Base-by-base conservation (phyloP, 2,329 filamentous ascomycete species). In the Fusarium nygamai region DNA sequence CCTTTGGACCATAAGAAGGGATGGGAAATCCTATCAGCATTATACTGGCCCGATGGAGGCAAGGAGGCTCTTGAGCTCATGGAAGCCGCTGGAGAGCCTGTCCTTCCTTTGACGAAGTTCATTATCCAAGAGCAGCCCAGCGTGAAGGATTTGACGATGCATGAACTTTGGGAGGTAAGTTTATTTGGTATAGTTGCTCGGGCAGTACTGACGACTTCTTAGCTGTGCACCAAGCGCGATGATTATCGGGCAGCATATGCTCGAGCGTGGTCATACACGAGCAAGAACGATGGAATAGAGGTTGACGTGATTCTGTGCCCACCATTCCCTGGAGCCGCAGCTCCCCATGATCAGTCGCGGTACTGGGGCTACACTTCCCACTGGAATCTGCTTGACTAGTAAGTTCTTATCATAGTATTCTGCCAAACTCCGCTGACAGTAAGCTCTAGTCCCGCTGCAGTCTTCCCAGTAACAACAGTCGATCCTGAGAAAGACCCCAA, bases 361-460 rank as follows among this genome's bases (percentile, higher is more conserved):
- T 92, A 78, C 84, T 93, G 91, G 90, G 87, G 87, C 3, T 94
- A 93, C 74, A 92, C 90, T 0, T 83, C 87, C 1, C 87, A 91
- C 69, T 93, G 91, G 90, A 94, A 93, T 78, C 76, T 93, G 47
- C 85, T 93, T 4, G 91, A 94, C 79, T 92, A 92, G 65, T 68
- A 48, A 10, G 65, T 38, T 8, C 2, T 4, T 3, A 17, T 38
- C 8, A 3, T 6, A 5, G 6, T 9, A 11, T 22, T 16, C 19
- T 1, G 2, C 16, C 6, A 20, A 29, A 27, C 8, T 27, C 31
- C 1, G 5, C 64, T 68, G 14, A 68, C 47, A 7, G 1, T 14
- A 3, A 29, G 1, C 13, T 7, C 14, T 6, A 68, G 65, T 79
- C 90, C 92, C 1, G 87, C 85, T 16, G 80, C 88, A 5, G 85